phyloP scores from a whole-genome alignment of 2,329 filamentous ascomycete species.

The Monascus ruber region DNA sequence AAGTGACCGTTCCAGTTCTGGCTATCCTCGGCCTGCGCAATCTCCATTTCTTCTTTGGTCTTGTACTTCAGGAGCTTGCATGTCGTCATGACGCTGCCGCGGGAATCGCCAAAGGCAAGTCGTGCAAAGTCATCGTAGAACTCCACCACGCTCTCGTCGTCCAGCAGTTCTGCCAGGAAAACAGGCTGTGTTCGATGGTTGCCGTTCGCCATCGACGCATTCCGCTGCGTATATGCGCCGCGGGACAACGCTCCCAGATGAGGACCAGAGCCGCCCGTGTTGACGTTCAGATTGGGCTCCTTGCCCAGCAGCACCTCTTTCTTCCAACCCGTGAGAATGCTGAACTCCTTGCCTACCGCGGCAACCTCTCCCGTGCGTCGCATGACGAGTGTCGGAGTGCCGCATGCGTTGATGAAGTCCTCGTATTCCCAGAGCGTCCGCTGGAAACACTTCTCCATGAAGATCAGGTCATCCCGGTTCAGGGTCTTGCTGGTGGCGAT shows the following conservation, averaged over 20 bases:
- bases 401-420: conserved; percentile 77
- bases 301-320: conserved; percentile 81
- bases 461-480: conserved; percentile 77
- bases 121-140: conserved; percentile 95
- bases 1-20: conserved; percentile 33
- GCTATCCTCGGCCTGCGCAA: conserved; percentile 36
- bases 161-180: conserved; percentile 82
- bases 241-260: conserved; percentile 31
- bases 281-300: conserved; percentile 77
- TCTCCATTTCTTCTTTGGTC: conserved; percentile 49
- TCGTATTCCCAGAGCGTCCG: conserved; percentile 86
- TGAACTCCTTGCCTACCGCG: conserved; percentile 91
- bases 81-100: conserved; percentile 70
- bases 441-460: conserved; percentile 97
- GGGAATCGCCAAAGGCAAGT: conserved; percentile 81
- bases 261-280: conserved; percentile 46
- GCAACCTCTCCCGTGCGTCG: conserved; percentile 90
- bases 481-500: conserved; percentile 86
- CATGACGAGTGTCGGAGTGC: conserved; percentile 84
- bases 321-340: conserved; percentile 88
- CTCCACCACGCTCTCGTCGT: conserved; percentile 83
- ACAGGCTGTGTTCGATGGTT: conserved; percentile 59
- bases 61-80: conserved; percentile 87
- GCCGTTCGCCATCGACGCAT: conserved; percentile 22
- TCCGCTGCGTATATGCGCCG: conserved; percentile 39